Base-by-base conservation (phyloP, 148 eudicot genomes). In the Euryodendron excelsum region DNA sequence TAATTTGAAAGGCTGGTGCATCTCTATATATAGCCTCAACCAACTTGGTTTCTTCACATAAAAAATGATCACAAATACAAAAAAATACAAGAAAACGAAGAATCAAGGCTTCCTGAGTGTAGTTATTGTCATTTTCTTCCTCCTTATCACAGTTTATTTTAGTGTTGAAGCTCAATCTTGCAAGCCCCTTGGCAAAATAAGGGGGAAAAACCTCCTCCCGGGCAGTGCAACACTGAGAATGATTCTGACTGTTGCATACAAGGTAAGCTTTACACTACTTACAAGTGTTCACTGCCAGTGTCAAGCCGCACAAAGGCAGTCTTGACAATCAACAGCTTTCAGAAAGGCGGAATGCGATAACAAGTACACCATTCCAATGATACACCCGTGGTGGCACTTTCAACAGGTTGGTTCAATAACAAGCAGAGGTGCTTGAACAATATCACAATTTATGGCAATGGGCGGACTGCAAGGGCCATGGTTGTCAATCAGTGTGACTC, bases 401-500 rank as follows among this genome's bases (percentile, higher is more conserved):
- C 89, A 2, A 86, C 89, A 0, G 91, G 91, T 37, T 86, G 91
- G 89, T 88, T 81, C 71, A 77, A 70, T 10, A 66, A 79, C 15
- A 80, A 83, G 0, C 17, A 20, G 52, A 77, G 84, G 74, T 88
- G 90, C 18, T 77, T 86, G 62, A 77, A 80, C 73, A n/a, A 20
- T 47, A 61, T 85, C 8, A 47, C 71, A 28, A 74, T 87, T 18
- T 65, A 37, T 36, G 86, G 80, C 0, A 83, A 83, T 74, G 86
- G 88, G 65, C 79, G 9, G 66, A 80, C 59, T 27, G 86, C 83
- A 41, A 83, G 48, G 48, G 90, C 90, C 5, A 81, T 60, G 81
- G 90, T 87, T 31, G 85, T 87, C 33, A 86, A 81, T 37, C 88
- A 87, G 79, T 81, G 88, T 77, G 90, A 87, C 58, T 87, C 88